Evolutionary conservation across 306 rosid genomes (phyloP).

Genomic region (Malus sieversii): DNA sequence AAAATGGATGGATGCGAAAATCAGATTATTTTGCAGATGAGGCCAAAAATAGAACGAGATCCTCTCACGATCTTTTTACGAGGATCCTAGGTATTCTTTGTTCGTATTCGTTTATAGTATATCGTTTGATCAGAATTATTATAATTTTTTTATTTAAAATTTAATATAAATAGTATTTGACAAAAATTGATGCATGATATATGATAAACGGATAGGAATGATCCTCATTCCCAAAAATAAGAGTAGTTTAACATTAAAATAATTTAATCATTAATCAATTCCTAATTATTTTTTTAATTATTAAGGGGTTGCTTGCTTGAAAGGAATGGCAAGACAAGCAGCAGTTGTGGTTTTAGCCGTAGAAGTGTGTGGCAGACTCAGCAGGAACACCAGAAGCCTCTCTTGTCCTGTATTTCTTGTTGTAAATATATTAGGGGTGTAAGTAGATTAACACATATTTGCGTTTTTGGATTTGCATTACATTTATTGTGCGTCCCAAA

Average conservation of each 20-base stretch:
- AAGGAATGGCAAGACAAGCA: constrained; percentile 19
- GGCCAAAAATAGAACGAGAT: neutral
- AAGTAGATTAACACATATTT: no score
- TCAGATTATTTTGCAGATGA: constrained; percentile 21
- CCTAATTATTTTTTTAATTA: no score
- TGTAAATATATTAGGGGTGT: neutral
- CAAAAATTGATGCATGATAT: no score
- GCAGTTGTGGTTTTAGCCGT: neutral
- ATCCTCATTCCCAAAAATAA: no score
- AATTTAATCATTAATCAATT: no score
- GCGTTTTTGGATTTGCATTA: neutral
- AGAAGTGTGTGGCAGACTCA: constrained; percentile 11
- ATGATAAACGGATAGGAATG: rapidly evolving
- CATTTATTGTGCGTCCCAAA: neutral
- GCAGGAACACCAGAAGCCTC: neutral
- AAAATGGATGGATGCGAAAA: constrained; percentile 27
- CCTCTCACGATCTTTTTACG: rapidly evolving
- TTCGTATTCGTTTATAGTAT: no score
- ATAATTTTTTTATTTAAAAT: no score
- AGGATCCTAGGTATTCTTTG: rapidly evolving
- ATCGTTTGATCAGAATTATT: rapidly evolving
- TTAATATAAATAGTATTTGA: no score
- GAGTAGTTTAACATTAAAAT: no score
- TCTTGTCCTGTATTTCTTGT: no score
- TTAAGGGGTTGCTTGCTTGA: constrained; percentile 50